Evolutionary conservation across 768 basidiomycete genomes (phyloP), one percentile per base, ranked within the genome.

Genomic region (Termitomyces eurrhizus): DNA sequence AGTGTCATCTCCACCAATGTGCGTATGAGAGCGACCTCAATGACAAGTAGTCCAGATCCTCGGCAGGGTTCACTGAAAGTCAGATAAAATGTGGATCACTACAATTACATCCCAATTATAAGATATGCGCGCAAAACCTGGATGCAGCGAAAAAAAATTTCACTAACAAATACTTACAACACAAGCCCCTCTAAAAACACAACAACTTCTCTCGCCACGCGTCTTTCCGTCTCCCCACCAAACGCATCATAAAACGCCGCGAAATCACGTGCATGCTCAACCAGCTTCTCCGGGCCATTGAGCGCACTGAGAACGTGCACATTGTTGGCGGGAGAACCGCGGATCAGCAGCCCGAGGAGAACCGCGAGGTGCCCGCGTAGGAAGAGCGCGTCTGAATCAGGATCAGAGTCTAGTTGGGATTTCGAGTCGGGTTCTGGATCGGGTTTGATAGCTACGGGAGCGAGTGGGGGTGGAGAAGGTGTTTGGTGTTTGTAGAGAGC

Each of bases 301-400:
- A 79, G 68, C 18, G 66, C 56, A 7, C 58, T 58, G 14, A 83
- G 67, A 3, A 84, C 68, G 4, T 68, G 62, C 1, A 48, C 52
- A 58, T 78, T 75, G 57, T 82, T 82, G 36, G 61, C 62, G 3
- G 60, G 51, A 41, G 71, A 77, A 29, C 69, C 73, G 33, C 71
- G 73, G 76, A 83, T 83, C 55, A 83, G 73, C 42, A 84, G 68
- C 8, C 82, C 90, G 52, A 94, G 81, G 5, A 94, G 80, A 7
- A 93, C 83, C 0, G 92, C 84, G 4, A 90, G 80, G 67, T 92
- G 91, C 0, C 89, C 88, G 16, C 82, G 82, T 7, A 93, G 77
- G 64, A 90, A 86, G 13, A 77, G 76, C 39, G 74, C 69, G 63
- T 84, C 55, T 8, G 60, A 48, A 3, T 60, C 59, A 0, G 36